Evolutionary conservation across 202 grass and related monocot species (phyloP).

Genomic region (Zizania palustris): DNA sequence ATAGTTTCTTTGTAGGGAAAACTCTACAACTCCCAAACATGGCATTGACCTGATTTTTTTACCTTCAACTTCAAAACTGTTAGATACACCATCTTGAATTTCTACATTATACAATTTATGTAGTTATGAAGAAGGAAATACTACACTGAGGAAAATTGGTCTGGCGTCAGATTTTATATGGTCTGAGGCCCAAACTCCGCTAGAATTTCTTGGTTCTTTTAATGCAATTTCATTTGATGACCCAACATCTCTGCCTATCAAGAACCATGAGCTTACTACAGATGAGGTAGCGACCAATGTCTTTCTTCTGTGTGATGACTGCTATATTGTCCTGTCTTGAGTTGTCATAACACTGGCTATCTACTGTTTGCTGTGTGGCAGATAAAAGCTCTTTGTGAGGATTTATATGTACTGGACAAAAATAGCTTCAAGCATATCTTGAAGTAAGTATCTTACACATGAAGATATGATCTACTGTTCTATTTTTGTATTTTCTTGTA

Average conservation of each 20-base stretch:
- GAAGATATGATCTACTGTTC: background rate
- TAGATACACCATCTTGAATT: background rate
- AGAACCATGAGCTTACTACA: slow-evolving; percentile 83
- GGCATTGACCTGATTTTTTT: too few species aligned
- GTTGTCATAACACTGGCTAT: slow-evolving; percentile 15
- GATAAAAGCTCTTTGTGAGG: slow-evolving; percentile 72
- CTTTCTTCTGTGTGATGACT: slow-evolving; percentile 14
- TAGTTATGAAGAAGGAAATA: slow-evolving; percentile 89
- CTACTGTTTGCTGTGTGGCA: slow-evolving; percentile 37
- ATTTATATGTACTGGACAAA: slow-evolving; percentile 87
- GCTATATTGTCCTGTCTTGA: slow-evolving; percentile 12
- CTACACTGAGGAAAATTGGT: slow-evolving; percentile 73
- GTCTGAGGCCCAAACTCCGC: slow-evolving; percentile 64
- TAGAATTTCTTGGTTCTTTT: slow-evolving; percentile 84
- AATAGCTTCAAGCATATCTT: slow-evolving; percentile 97
- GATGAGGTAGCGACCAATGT: slow-evolving; percentile 61
- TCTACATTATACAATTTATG: slow-evolving; percentile 3
- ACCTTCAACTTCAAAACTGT: too few species aligned
- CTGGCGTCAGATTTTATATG: slow-evolving; percentile 76
- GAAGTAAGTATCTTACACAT: slow-evolving; percentile 54
- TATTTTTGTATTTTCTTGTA: slow-evolving; percentile 3
- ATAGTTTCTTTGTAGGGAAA: too few species aligned
- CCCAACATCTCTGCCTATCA: slow-evolving; percentile 67
- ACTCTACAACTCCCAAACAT: too few species aligned
- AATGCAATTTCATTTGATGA: slow-evolving; percentile 82